Evolutionary conservation across 2,329 filamentous ascomycete species (phyloP).

Genomic region (Fusarium nelsonii): DNA sequence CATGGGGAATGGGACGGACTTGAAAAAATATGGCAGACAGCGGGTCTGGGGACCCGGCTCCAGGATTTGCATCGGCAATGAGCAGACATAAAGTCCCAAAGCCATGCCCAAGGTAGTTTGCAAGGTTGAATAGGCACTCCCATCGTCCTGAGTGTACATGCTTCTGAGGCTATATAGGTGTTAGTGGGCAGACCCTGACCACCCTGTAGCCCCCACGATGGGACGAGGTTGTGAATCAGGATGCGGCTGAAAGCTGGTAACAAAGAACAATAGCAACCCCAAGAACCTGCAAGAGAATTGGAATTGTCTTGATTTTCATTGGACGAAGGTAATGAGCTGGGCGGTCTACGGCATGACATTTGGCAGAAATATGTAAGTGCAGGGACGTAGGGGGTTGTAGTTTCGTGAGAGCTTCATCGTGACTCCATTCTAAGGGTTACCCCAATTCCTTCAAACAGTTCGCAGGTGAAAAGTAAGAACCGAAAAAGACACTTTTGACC

Average conservation of each 20-base stretch:
- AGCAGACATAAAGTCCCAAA: not conserved
- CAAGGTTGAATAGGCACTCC: not conserved
- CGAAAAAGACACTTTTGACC: slow-evolving; percentile 12
- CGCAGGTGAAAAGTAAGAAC: slow-evolving; percentile 23
- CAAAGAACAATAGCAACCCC: not conserved
- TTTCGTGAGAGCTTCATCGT: slow-evolving; percentile 37
- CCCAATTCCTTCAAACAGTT: slow-evolving; percentile 35
- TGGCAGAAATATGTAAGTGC: slow-evolving; percentile 41
- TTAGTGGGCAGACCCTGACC: not conserved
- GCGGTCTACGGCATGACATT: slow-evolving; percentile 42
- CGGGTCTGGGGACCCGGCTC: slow-evolving; percentile 31
- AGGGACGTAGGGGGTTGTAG: slow-evolving; percentile 25
- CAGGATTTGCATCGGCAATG: slow-evolving; percentile 19
- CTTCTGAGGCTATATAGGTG: not conserved
- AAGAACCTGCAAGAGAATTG: slow-evolving; percentile 28
- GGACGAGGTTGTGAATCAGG: not conserved
- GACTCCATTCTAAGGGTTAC: slow-evolving; percentile 34
- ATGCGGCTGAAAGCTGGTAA: slow-evolving; percentile 34
- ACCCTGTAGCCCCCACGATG: not conserved
- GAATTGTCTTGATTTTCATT: slow-evolving; percentile 40
- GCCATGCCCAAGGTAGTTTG: not conserved
- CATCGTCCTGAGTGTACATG: not conserved
- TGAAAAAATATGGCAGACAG: slow-evolving; percentile 26
- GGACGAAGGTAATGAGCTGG: slow-evolving; percentile 30
- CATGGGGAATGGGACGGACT: slow-evolving; percentile 28